Conservation (phyloP, 2,329 filamentous ascomycete species). For the Colletotrichum plurivorum region DNA sequence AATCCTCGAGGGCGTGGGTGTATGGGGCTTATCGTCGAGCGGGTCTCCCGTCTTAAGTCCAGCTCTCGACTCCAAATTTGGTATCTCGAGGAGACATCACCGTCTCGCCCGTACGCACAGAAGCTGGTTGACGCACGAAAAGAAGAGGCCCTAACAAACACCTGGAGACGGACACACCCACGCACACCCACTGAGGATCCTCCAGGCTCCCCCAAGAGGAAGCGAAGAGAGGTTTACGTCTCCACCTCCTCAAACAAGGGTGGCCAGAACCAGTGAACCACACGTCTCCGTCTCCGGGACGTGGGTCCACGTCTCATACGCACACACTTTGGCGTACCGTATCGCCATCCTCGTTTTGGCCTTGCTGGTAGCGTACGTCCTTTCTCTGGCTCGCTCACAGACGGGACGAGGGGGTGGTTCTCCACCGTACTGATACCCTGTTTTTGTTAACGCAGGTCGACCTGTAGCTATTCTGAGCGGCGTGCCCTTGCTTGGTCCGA, state of each 20-base stretch:
- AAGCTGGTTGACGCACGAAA: conserved; percentile 22
- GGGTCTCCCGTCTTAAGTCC: conserved; percentile 29
- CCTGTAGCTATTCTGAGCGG: conserved; percentile 39
- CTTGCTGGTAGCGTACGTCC: background rate
- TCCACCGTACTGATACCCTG: conserved; percentile 39
- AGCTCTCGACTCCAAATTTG: conserved; percentile 23
- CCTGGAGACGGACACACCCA: too few species aligned
- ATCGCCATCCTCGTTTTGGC: background rate
- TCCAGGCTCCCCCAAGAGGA: background rate
- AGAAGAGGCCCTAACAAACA: background rate
- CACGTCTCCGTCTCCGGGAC: conserved; percentile 30
- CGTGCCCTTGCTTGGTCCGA: conserved; percentile 33
- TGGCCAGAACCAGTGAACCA: conserved; percentile 8
- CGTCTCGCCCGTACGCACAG: conserved; percentile 36
- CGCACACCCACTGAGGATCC: too few species aligned
- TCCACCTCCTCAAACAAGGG: conserved; percentile 33
- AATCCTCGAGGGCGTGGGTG: conserved; percentile 5
- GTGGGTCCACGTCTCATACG: conserved; percentile 33
- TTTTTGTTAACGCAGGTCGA: conserved; percentile 24
- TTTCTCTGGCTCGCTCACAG: conserved; percentile 11
- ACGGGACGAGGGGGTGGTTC: conserved; percentile 13
- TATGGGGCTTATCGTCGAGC: conserved; percentile 8
- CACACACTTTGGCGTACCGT: conserved; percentile 25
- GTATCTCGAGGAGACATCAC: conserved; percentile 7
- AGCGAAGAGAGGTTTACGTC: conserved; percentile 10